Conservation (phyloP, 768 basidiomycete species). For the Tulasnella calospora region DNA sequence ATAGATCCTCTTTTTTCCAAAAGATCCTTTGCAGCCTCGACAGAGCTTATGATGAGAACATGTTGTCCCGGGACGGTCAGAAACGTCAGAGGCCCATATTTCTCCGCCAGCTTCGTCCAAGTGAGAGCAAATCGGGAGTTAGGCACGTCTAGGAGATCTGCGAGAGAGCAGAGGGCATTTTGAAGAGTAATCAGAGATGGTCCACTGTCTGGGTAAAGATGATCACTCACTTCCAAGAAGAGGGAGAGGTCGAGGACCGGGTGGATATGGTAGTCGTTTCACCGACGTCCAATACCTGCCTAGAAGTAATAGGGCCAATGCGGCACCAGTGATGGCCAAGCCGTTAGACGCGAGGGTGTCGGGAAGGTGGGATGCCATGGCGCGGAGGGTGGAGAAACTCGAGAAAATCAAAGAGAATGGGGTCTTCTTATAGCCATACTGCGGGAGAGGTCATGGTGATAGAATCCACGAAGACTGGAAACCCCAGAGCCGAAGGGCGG, state of each 20-base stretch:
- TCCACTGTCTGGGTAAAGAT: background rate
- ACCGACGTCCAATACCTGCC: background rate
- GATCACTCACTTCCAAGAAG: background rate
- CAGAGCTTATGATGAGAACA: conserved; percentile 19
- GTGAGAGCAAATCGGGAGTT: background rate
- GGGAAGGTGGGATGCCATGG: background rate
- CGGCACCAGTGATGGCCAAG: background rate
- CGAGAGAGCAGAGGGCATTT: background rate
- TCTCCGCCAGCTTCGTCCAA: conserved; percentile 12
- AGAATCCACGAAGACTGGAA: background rate
- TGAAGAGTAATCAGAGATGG: background rate
- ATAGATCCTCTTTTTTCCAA: conserved; percentile 28
- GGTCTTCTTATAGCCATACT: background rate
- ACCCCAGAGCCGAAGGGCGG: too few species aligned
- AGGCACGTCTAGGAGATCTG: conserved; percentile 30
- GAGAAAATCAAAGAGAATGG: background rate
- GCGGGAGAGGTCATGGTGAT: background rate
- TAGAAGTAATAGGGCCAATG: background rate
- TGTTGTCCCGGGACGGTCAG: conserved; percentile 19
- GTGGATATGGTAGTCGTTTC: background rate
- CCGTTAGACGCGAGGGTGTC: background rate
- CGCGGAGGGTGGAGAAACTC: background rate
- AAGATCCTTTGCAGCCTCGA: conserved; percentile 26
- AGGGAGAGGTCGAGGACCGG: background rate
- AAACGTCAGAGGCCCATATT: conserved; percentile 15